Conservation (phyloP, 1,284 basidiomycete species). For the Porogramme epimiltina region DNA sequence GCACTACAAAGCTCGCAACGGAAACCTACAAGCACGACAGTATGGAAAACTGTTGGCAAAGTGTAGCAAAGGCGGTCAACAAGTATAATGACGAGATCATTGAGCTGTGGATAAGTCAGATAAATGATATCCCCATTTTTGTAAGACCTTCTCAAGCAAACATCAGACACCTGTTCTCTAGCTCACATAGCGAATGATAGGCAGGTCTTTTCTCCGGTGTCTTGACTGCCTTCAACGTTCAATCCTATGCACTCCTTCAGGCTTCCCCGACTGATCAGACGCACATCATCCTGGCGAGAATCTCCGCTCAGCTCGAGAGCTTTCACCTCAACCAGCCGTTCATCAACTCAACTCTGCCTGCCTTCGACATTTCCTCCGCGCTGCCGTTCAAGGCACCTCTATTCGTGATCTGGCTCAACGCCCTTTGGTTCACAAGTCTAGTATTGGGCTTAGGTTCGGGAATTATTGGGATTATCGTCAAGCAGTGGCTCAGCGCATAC, state of each 20-base stretch:
- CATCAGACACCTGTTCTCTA: too few relatives aligned
- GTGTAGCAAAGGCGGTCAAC: too few relatives aligned
- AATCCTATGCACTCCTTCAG: conserved; percentile 10
- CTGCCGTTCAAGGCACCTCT: neutral
- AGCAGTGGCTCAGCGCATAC: conserved; percentile 19
- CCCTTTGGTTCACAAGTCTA: conserved; percentile 19
- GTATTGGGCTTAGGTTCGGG: conserved; percentile 13
- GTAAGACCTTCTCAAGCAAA: too few relatives aligned
- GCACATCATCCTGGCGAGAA: neutral
- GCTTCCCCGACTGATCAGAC: conserved; percentile 1
- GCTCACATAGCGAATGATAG: too few relatives aligned
- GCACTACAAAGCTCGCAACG: too few relatives aligned
- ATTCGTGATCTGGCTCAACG: conserved; percentile 15
- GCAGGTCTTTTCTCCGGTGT: conserved; percentile 11
- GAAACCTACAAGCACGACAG: too few relatives aligned
- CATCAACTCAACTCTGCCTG: conserved; percentile 4
- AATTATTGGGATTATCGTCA: conserved; percentile 12
- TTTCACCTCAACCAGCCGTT: neutral
- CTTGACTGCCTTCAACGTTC: conserved; percentile 11
- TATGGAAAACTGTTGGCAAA: too few relatives aligned
- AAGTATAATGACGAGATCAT: too few relatives aligned
- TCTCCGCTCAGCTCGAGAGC: conserved; percentile 5
- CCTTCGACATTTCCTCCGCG: neutral
- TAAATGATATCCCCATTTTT: too few relatives aligned
- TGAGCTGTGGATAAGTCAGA: too few relatives aligned